phyloP scores from a whole-genome alignment of 495 filamentous ascomycete species.

The Aspergillus biplanus region DNA sequence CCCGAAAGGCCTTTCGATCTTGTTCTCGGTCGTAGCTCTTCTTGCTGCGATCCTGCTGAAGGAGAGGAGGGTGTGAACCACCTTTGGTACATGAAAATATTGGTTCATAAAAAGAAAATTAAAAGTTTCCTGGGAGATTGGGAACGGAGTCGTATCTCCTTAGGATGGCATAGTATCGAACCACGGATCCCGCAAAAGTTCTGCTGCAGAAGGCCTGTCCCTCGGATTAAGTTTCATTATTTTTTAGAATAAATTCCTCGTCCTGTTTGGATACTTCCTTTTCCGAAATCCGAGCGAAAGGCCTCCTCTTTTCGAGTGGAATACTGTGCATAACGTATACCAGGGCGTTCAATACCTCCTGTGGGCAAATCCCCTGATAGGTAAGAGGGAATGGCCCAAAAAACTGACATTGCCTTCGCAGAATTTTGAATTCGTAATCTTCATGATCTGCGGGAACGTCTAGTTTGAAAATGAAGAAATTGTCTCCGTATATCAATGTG shows the following conservation, averaged over 20 bases:
- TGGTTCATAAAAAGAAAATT: no score
- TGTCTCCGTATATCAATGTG: conserved; percentile 6
- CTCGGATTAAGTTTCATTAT: conserved; percentile 29
- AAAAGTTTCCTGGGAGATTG: no score
- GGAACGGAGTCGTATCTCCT: no score
- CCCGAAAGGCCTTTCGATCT: background rate
- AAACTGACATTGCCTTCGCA: conserved; percentile 37
- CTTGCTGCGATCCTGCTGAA: background rate
- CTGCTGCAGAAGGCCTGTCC: conserved; percentile 25
- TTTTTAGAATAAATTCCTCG: conserved; percentile 22
- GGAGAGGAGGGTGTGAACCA: background rate
- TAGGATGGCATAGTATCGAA: conserved; percentile 7
- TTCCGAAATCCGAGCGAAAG: conserved; percentile 17
- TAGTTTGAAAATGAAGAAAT: conserved; percentile 37
- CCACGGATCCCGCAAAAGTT: conserved; percentile 26
- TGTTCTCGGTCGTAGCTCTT: background rate
- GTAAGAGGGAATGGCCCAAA: conserved; percentile 44
- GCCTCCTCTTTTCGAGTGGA: conserved; percentile 21
- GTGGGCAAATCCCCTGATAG: conserved; percentile 33
- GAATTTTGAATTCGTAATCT: conserved; percentile 40
- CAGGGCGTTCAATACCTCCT: conserved; percentile 18
- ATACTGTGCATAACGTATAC: conserved; percentile 22
- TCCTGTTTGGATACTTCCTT: conserved; percentile 23
- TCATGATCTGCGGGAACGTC: conserved; percentile 36
- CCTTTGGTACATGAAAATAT: no score